Conservation (phyloP, 805 yeast species). For the Cyberlindnera veronae region DNA sequence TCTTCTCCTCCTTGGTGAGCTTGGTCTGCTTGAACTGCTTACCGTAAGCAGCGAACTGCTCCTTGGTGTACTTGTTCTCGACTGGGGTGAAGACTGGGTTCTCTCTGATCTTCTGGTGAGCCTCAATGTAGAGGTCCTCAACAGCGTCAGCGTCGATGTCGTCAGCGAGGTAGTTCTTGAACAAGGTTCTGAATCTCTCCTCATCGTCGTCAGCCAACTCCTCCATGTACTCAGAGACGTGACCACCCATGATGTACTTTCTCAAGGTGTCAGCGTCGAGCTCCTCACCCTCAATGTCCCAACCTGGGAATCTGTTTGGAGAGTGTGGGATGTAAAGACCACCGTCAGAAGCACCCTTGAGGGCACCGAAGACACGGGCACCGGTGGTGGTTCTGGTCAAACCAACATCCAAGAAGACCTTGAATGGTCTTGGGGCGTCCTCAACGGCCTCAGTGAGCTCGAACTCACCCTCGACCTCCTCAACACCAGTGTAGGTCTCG, state of each 20-base stretch:
- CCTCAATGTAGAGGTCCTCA: constrained; percentile 93
- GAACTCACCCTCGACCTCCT: constrained; percentile 99
- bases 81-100: constrained; percentile 91
- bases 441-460: constrained; percentile 98
- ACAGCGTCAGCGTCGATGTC: constrained; percentile 95
- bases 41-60: constrained; percentile 95
- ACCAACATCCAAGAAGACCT: constrained; percentile 99
- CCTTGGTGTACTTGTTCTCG: constrained; percentile 92
- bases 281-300: constrained; percentile 98
- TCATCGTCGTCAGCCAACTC: constrained; percentile 99
- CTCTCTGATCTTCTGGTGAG: constrained; percentile 94
- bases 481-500: constrained; percentile 98
- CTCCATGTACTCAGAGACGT: constrained; percentile 99
- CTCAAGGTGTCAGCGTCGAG: constrained; percentile 95
- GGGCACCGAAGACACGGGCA: constrained; percentile 99
- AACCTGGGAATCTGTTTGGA: constrained; percentile 99
- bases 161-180: constrained; percentile 94
- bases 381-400: constrained; percentile 99
- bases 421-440: constrained; percentile 99
- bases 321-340: constrained; percentile 99
- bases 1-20: constrained; percentile 89
- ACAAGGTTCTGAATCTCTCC: constrained; percentile 95
- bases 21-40: constrained; percentile 86
- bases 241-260: constrained; percentile 99
- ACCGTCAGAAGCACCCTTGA: constrained; percentile 99